A percentile compares a stretch with the other conserved stretches of the same genome.
Evolutionary conservation across 2,329 filamentous ascomycete genomes (phyloP).

Genomic region (Davidsoniella australis): DNA sequence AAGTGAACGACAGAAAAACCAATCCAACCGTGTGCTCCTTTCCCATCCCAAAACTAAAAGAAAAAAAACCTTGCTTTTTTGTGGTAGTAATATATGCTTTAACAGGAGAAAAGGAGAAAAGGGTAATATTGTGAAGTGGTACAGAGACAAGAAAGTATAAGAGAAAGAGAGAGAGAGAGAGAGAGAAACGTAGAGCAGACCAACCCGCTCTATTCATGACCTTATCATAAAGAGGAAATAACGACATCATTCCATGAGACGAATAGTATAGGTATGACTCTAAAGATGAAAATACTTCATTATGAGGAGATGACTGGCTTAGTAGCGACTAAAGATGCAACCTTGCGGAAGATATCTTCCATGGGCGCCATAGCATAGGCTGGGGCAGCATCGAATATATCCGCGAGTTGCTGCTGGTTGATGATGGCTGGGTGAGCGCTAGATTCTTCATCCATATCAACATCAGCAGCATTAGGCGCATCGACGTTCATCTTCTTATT

Average conservation of each 20-base stretch:
- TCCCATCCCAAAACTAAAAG: constrained; percentile 5
- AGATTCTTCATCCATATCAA: constrained; percentile 28
- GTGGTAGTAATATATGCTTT: neutral
- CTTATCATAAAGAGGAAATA: neutral
- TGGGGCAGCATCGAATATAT: constrained; percentile 53
- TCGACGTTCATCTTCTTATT: constrained; percentile 14
- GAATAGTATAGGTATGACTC: neutral
- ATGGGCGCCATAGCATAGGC: constrained; percentile 54
- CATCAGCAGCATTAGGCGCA: constrained; percentile 23
- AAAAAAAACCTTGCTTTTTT: constrained; percentile 6
- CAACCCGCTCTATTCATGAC: neutral
- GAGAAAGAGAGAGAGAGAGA: too few species aligned
- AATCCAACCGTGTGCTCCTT: constrained; percentile 7
- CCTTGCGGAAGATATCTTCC: constrained; percentile 59
- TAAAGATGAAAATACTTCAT: neutral
- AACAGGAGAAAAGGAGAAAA: neutral
- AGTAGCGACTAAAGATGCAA: constrained; percentile 34
- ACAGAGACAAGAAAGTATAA: too few species aligned
- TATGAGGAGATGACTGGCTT: constrained; percentile 5
- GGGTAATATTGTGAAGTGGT: neutral
- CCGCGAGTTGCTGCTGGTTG: constrained; percentile 47
- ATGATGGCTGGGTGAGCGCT: constrained; percentile 44
- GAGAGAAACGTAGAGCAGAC: too few species aligned
- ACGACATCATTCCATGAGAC: neutral
- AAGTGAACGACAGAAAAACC: constrained; percentile 1